Conservation (phyloP, 768 basidiomycete species). For the Thelephora aurantiotincta region DNA sequence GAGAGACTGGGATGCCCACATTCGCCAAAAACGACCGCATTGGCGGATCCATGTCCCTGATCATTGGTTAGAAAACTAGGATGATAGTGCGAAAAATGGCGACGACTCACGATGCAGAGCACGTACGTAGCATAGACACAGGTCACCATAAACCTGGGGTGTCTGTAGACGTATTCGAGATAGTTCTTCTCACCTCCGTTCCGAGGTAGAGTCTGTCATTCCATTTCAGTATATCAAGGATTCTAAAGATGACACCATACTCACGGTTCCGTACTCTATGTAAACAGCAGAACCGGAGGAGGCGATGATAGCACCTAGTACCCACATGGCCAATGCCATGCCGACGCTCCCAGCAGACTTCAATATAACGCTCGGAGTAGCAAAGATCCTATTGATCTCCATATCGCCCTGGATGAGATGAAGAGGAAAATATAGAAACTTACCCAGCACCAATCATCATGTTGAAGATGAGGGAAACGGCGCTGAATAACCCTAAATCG, state of each 20-base stretch:
- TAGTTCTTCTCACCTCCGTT: conserved; percentile 73
- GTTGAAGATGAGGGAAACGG: conserved; percentile 59
- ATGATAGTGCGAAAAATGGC: neutral
- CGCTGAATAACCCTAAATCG: conserved; percentile 12
- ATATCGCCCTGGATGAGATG: neutral
- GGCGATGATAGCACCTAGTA: conserved; percentile 50
- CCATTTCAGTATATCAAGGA: neutral
- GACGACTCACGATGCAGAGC: conserved; percentile 41
- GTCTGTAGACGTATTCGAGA: conserved; percentile 53
- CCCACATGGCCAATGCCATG: conserved; percentile 55
- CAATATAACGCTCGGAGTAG: conserved; percentile 54
- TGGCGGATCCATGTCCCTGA: conserved; percentile 45
- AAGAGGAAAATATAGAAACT: conserved; percentile 7
- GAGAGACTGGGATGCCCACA: conserved; percentile 25
- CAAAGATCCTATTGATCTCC: conserved; percentile 40
- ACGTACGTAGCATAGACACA: conserved; percentile 46
- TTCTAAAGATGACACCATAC: conserved; percentile 5
- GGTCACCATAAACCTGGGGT: conserved; percentile 45
- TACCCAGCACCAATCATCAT: conserved; percentile 65
- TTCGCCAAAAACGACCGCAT: conserved; percentile 58
- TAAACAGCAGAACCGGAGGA: conserved; percentile 56
- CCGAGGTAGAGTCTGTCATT: conserved; percentile 42
- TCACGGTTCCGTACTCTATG: conserved; percentile 61
- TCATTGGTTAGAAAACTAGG: neutral
- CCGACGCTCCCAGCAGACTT: conserved; percentile 57